phyloP scores from a whole-genome alignment of 805 yeast species.

The Kuraishia ogatae region DNA sequence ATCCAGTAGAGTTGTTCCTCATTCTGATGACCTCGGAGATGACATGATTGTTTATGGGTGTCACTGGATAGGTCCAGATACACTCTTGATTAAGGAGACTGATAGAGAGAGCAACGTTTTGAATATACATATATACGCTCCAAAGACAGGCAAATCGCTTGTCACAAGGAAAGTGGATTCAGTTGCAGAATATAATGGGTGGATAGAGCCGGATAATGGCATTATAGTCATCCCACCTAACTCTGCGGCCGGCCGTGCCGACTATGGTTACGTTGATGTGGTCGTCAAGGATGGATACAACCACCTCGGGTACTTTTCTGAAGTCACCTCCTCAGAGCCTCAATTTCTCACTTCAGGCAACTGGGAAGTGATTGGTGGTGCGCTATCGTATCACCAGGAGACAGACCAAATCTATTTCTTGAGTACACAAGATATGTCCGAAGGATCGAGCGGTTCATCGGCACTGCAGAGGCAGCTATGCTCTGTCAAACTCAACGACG shows the following conservation, averaged over 20 bases:
- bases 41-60: slow-evolving; percentile 55
- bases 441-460: slow-evolving; percentile 14
- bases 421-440: slow-evolving; percentile 36
- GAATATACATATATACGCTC: slow-evolving; percentile 38
- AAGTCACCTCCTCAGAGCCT: slow-evolving; percentile 31
- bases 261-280: slow-evolving; percentile 56
- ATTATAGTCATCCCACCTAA: slow-evolving; percentile 23
- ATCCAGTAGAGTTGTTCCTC: slow-evolving; percentile 5
- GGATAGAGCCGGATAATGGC: slow-evolving; percentile 27
- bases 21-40: slow-evolving; percentile 24
- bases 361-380: slow-evolving; percentile 44
- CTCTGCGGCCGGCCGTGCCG: slow-evolving; percentile 16
- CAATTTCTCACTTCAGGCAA: slow-evolving; percentile 33
- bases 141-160: slow-evolving; percentile 18
- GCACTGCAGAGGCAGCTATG: slow-evolving; percentile 53
- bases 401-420: slow-evolving; percentile 42
- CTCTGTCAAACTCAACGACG: slow-evolving; percentile 30
- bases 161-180: slow-evolving; percentile 37
- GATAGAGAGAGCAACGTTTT: slow-evolving; percentile 53
- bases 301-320: slow-evolving; percentile 55
- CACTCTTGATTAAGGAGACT: slow-evolving; percentile 48
- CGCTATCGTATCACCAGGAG: slow-evolving; percentile 36
- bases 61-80: slow-evolving; percentile 44
- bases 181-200: slow-evolving; percentile 34
- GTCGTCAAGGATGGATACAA: slow-evolving; percentile 46